These are phyloP conservation scores for Corynespora cassiicola DNA, from an alignment of 2,329 filamentous ascomycete species.

Conservation along the genomic window DNA sequence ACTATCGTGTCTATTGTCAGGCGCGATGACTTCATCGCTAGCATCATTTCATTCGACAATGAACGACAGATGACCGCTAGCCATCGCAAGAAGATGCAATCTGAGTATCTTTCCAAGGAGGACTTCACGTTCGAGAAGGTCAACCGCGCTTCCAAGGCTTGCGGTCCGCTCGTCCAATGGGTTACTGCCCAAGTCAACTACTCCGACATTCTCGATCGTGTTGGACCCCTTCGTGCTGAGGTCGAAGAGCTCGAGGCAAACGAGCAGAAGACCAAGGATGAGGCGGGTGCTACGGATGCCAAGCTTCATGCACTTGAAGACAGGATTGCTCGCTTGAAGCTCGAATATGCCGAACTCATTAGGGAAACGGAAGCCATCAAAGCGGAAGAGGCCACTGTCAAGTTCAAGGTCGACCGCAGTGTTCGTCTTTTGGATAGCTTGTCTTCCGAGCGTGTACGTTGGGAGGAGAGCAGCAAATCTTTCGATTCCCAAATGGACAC, in stretches of 20 bases:
- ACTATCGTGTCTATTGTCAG: conserved; percentile 87
- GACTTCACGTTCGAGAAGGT: conserved; percentile 97
- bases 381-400: conserved; percentile 91
- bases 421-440: conserved; percentile 92
- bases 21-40: conserved; percentile 95
- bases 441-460: conserved; percentile 89
- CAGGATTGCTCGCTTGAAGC: conserved; percentile 95
- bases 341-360: conserved; percentile 92
- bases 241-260: conserved; percentile 86
- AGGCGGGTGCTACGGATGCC: conserved; percentile 89
- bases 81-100: conserved; percentile 86
- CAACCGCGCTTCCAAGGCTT: conserved; percentile 94
- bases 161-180: conserved; percentile 96
- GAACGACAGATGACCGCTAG: conserved; percentile 89
- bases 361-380: conserved; percentile 98
- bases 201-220: conserved; percentile 93
- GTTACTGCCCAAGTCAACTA: conserved; percentile 96
- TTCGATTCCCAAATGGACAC: conserved; percentile 98
- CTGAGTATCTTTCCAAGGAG: conserved; percentile 87
- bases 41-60: conserved; percentile 97
- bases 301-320: conserved; percentile 83
- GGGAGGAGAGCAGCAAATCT: conserved; percentile 97
- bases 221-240: conserved; percentile 90
- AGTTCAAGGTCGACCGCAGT: conserved; percentile 98
- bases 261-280: conserved; percentile 88